Percentiles rank a stretch among this genome's conserved stretches.
Evolutionary conservation across 805 yeast genomes (phyloP).

Genomic region (Candida stauntonica): DNA sequence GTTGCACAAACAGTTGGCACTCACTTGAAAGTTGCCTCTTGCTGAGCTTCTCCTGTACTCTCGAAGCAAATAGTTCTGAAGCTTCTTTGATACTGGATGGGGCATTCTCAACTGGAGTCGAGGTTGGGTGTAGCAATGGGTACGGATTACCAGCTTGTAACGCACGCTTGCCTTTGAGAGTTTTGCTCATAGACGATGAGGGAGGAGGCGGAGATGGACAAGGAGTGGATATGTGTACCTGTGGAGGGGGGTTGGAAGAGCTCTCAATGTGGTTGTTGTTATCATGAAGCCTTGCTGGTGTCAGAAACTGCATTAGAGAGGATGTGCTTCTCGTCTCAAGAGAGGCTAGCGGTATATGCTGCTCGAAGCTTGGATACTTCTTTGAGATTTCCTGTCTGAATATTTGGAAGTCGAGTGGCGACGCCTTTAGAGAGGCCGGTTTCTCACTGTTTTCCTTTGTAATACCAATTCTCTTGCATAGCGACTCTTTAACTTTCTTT

Average conservation of each 20-base stretch:
- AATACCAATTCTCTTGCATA: conserved; percentile 38
- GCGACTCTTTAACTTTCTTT: conserved; percentile 40
- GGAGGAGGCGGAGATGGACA: conserved; percentile 71
- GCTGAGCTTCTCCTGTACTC: conserved; percentile 64
- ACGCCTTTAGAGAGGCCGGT: conserved; percentile 43
- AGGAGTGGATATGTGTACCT: conserved; percentile 78
- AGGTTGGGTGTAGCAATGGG: conserved; percentile 62
- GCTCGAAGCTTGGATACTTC: conserved; percentile 67
- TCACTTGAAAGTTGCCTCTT: conserved; percentile 68
- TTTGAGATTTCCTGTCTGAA: conserved; percentile 70
- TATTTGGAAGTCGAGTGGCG: conserved; percentile 82
- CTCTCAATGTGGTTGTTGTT: background rate
- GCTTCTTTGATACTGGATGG: conserved; percentile 84
- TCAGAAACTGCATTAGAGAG: conserved; percentile 57
- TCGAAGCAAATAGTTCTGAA: conserved; percentile 54
- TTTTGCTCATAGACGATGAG: conserved; percentile 29
- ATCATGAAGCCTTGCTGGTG: conserved; percentile 45
- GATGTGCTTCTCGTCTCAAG: conserved; percentile 42
- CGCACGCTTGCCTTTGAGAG: conserved; percentile 42
- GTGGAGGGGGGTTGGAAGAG: conserved; percentile 45
- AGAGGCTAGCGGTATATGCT: conserved; percentile 47
- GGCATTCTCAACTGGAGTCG: conserved; percentile 30
- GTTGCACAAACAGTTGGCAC: conserved; percentile 62
- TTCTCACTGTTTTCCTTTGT: conserved; percentile 23
- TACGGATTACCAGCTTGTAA: conserved; percentile 63